Base-by-base conservation (phyloP, 75 land plant species). In the Pinus tabuliformis region DNA sequence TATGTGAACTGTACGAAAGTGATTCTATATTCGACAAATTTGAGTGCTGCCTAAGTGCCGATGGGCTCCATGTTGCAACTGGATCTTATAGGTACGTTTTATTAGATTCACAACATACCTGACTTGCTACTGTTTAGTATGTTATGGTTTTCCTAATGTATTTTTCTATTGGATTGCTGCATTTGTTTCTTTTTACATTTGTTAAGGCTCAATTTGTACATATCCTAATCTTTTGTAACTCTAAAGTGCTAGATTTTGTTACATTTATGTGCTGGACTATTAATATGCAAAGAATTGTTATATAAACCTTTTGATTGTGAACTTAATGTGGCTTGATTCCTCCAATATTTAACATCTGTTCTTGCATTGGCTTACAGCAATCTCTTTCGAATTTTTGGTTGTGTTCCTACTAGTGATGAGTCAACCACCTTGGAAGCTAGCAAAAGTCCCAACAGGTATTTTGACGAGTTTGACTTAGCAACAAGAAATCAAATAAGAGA, bases 1-100 rank as follows among this genome's bases (percentile, higher is more conserved):
- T 94, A 76, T 82, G 85, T 74, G 92, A 94, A 58, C 79, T 94
- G 75, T 92, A 94, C 76, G 84, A 94, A 77, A 89, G 88, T 71
- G 97, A 94, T 83, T 81, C 91, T 4, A 90, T 94, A 74, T 94
- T 94, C 75, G 95, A 94, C 77, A 94, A 92, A 72, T 94, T 94
- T 80, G 97, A 85, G 57, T 94, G 97, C 81, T 94, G 95, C 78
- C 65, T 92, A 39, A 89, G 94, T 78, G 85, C 84, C 3, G 91
- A 92, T 84, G 94, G 92, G 22, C 81, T 64, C 73, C 84, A 88
- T 64, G 89, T 89, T 75, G 95, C 95, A 75, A 92, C 91, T 70
- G 97, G 97, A 57, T 90, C 97, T 36, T 94, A 94, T 80, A 92
- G 97, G 97, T 94, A 62, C 56, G 75, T 79, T 14, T 75, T 62